Evolutionary conservation across 345 rosid species (phyloP).

Genomic region (Murraya koenigii): DNA sequence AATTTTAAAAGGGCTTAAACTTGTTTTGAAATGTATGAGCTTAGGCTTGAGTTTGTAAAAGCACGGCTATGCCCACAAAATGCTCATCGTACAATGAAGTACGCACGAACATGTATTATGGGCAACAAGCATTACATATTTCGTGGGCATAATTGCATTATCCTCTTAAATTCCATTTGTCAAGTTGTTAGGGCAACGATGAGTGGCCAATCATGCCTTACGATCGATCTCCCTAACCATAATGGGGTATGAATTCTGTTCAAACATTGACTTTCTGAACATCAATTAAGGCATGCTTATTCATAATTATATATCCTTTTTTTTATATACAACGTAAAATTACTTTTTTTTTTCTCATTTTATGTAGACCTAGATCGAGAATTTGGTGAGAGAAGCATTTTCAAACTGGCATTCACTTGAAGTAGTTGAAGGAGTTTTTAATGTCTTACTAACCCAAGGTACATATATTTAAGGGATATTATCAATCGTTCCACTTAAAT

Average conservation of each 20-base stretch:
- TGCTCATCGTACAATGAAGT: too few species aligned
- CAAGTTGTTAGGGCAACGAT: slow-evolving; percentile 50
- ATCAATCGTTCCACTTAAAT: too few species aligned
- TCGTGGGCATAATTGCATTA: slow-evolving; percentile 24
- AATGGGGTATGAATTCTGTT: slow-evolving; percentile 38
- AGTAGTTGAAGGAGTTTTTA: slow-evolving; percentile 39
- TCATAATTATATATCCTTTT: too few species aligned
- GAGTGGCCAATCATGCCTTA: slow-evolving; percentile 38
- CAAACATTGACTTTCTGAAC: too few species aligned
- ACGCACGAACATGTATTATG: slow-evolving; percentile 62
- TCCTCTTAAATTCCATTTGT: slow-evolving; percentile 65
- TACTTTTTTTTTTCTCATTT: not conserved
- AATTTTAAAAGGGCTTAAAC: too few species aligned
- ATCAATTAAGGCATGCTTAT: too few species aligned
- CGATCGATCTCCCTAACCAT: slow-evolving; percentile 26
- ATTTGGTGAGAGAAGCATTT: slow-evolving; percentile 59
- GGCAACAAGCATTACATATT: slow-evolving; percentile 52
- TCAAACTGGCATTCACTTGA: slow-evolving; percentile 47
- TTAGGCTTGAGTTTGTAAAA: too few species aligned
- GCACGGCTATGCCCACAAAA: too few species aligned
- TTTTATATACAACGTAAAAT: too few species aligned
- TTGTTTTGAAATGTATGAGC: too few species aligned
- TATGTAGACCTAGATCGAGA: slow-evolving; percentile 43
- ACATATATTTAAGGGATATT: not conserved
- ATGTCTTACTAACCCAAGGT: slow-evolving; percentile 62